phyloP scores from a whole-genome alignment of 352 stramenopile genomes.

The Blastocystis sp. region DNA sequence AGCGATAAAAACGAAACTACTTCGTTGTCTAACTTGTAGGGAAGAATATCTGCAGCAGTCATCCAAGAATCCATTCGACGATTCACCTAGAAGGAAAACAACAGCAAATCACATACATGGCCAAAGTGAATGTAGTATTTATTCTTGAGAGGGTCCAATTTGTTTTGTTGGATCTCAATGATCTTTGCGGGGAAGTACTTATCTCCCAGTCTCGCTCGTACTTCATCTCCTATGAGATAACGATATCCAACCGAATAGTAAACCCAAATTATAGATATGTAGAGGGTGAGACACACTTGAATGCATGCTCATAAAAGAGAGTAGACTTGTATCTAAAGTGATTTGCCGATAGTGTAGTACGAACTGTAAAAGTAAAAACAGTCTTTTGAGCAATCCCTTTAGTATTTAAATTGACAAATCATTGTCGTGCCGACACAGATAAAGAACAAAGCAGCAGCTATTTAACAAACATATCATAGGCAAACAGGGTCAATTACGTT shows the following conservation, averaged over 20 bases:
- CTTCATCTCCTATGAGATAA: slow-evolving; percentile 51
- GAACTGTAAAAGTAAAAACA: no score
- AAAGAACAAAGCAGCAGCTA: not conserved
- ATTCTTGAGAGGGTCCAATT: slow-evolving; percentile 52
- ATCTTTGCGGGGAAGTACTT: slow-evolving; percentile 61
- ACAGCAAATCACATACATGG: not conserved
- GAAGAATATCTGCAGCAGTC: slow-evolving; percentile 74
- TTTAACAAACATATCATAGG: not conserved
- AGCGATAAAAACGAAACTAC: not conserved
- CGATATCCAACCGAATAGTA: not conserved
- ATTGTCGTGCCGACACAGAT: no score
- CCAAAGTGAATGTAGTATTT: slow-evolving; percentile 42
- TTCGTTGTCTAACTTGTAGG: slow-evolving; percentile 71
- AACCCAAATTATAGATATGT: slow-evolving; percentile 46
- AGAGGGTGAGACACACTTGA: not conserved
- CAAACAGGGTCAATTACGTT: not conserved
- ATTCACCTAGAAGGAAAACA: slow-evolving; percentile 69
- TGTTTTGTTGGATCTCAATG: slow-evolving; percentile 48
- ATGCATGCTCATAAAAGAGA: not conserved
- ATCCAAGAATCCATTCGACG: slow-evolving; percentile 80
- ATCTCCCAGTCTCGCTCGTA: slow-evolving; percentile 15
- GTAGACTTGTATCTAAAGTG: not conserved
- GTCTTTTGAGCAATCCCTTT: no score
- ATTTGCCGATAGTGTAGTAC: no score
- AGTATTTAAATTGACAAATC: no score